These are phyloP conservation scores for Panellus pusillus DNA, from an alignment of 768 basidiomycete genomes.

Conservation along the genomic window DNA sequence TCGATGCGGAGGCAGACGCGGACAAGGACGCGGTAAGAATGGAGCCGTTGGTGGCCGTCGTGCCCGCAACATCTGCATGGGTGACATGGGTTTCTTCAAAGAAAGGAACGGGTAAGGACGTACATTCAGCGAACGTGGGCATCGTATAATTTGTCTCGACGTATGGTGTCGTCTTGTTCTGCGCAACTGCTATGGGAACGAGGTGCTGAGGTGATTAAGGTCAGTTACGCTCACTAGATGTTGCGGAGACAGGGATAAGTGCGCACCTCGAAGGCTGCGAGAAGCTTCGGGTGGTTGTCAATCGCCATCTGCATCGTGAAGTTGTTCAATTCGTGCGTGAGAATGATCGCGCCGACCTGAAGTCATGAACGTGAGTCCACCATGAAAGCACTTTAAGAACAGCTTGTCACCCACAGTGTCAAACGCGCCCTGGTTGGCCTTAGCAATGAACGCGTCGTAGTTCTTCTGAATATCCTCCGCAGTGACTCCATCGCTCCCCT, in stretches of 20 bases:
- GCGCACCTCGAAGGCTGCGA: conserved; percentile 44
- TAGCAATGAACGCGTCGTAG: conserved; percentile 1
- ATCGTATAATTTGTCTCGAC: conserved; percentile 37
- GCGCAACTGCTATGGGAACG: conserved; percentile 53
- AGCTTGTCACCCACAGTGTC: background rate
- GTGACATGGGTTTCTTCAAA: background rate
- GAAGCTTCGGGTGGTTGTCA: conserved; percentile 47
- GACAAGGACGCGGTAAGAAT: background rate
- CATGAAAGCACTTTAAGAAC: background rate
- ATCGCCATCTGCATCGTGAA: conserved; percentile 59
- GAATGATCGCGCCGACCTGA: conserved; percentile 13
- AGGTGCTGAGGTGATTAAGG: conserved; percentile 30
- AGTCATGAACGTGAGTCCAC: background rate
- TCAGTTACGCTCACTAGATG: too few species aligned
- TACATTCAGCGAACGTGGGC: background rate
- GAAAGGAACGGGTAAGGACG: background rate
- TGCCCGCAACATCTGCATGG: too few species aligned
- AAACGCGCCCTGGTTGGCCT: background rate
- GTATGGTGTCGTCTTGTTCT: conserved; percentile 54
- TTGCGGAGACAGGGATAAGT: background rate
- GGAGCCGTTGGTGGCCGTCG: too few species aligned
- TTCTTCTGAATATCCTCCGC: background rate
- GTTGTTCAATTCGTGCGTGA: conserved; percentile 57
- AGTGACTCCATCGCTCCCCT: background rate
- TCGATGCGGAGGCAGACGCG: too few species aligned